Base-by-base conservation (phyloP, 192 early-diverging fungal genomes). In the Coemansia sp. region DNA sequence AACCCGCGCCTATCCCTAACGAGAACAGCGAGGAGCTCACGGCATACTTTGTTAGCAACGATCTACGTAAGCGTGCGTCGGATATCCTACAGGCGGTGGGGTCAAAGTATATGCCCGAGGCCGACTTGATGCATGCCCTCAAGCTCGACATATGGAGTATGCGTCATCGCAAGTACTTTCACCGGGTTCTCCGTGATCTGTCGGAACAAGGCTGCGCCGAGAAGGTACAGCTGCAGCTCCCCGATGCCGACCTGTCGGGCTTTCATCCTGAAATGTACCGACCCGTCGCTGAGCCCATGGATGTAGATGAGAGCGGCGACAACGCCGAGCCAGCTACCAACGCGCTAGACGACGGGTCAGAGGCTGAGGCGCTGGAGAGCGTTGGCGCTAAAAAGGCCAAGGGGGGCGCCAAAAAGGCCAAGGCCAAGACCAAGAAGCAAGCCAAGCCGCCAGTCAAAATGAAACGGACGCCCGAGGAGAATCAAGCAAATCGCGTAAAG, bases 111-210 rank as follows among this genome's bases (percentile, higher is more conserved):
- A 84, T 84, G 74, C 62, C 80, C 1, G 78, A 80, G 42, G 37
- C 57, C 6, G 82, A 84, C 57, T 26, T 80, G 11, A 60, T 80
- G 7, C 74, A 76, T 6, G 72, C 46, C 1, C 28, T 80, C 35
- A 47, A 64, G 33, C 66, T 84, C 4, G 72, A 84, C 39, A 21
- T 73, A 11, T 68, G 58, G 58, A 62, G 73, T 50, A 37, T 5
- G 7, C 38, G 39, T 14, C 67, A 74, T 28, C 61, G 63, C 38
- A 72, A 57, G 50, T 78, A 75, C 58, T 84, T 78, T 42, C 76
- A 75, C 43, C 72, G 76, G 0, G 67, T 65, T 7, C 33, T 73
- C 11, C 59, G 73, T 17, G 32, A 65, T 10, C 42, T 84, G 9
- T 57, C 59, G 11, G 63, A 40, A 1, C 3, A 28, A 0, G 73